These are phyloP conservation scores for Pisolithus marmoratus DNA, from an alignment of 768 basidiomycete genomes.

Conservation along the genomic window DNA sequence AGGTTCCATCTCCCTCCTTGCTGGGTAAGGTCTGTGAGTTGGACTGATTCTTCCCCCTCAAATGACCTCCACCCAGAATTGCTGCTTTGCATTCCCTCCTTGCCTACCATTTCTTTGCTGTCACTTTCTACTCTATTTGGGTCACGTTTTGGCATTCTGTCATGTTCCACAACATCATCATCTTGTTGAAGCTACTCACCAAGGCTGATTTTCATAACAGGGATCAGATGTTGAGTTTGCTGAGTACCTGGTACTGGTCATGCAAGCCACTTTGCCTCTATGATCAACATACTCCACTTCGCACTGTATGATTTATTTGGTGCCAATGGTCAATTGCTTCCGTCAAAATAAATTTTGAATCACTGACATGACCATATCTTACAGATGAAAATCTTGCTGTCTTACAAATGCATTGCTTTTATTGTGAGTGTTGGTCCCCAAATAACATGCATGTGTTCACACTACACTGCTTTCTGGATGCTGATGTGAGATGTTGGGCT, in stretches of 20 bases:
- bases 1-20: conserved; percentile 85
- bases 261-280: conserved; percentile 79
- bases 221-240: conserved; percentile 41
- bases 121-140: conserved; percentile 94
- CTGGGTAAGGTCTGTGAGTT: conserved; percentile 54
- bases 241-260: conserved; percentile 80
- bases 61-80: conserved; percentile 42
- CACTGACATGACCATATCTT: conserved; percentile 1
- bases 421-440: conserved; percentile 66
- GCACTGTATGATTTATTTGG: conserved; percentile 94
- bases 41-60: background rate
- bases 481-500: conserved; percentile 38
- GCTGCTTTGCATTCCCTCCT: conserved; percentile 75
- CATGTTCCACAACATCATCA: conserved; percentile 80
- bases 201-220: conserved; percentile 43
- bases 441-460: background rate
- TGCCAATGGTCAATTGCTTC: conserved; percentile 65
- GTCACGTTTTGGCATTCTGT: too few species aligned
- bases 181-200: conserved; percentile 58
- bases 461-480: conserved; percentile 34
- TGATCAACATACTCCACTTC: conserved; percentile 88
- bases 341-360: background rate
- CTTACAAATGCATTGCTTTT: conserved; percentile 85
- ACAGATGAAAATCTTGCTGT: conserved; percentile 57
- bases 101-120: conserved; percentile 88